Base-by-base conservation (phyloP, 371 early-diverging fungal species). In the Rhizopus microsporus region DNA sequence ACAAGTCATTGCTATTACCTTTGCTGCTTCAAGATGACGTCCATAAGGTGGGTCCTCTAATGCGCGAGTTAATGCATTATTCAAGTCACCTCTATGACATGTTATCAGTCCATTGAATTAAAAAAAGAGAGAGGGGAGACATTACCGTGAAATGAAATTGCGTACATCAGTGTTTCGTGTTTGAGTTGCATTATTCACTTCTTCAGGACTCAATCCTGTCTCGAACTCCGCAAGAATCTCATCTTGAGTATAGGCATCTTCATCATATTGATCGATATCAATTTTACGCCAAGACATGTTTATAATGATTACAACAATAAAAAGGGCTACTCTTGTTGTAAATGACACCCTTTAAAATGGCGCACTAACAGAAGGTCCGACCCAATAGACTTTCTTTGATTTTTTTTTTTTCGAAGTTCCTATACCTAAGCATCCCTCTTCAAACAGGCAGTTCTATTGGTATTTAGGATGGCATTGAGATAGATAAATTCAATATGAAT, bases 41-140 rank as follows among this genome's bases (percentile, higher is more conserved):
- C 93, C 93, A 60, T 89, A 89, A n/a, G 94, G 93, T n/a, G 95
- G 93, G 44, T 88, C 78, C 46, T 86, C 83, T 37, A 94, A 78
- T n/a, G 93, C 82, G 57, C 71, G 78, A 39, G 69, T 59, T 51
- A 94, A 73, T 13, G 94, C 93, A 39, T 73, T 84, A 12, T 74
- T 69, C 34, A 77, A 63, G 59, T 89, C 86, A 23, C 93, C 90
- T 56, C 92, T 91, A 63, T 15, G 15, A 10, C 5, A 15, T 13
- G 15, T 12, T 3, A 42, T 10, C 2, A 42, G 42, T n/a, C 10
- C 1, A 42, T 6, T n/a, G 15, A 13, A 15, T 10, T 42, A 1
- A n/a, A 15, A 42, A n/a, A n/a, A 42, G 2, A 23, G 23, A 2
- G 2, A 46, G 3, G 29, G 7, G 7, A 13, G 3, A 7, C 13